Conservation (phyloP, 2,329 filamentous ascomycete species). For the Clarireedia hainanense region DNA sequence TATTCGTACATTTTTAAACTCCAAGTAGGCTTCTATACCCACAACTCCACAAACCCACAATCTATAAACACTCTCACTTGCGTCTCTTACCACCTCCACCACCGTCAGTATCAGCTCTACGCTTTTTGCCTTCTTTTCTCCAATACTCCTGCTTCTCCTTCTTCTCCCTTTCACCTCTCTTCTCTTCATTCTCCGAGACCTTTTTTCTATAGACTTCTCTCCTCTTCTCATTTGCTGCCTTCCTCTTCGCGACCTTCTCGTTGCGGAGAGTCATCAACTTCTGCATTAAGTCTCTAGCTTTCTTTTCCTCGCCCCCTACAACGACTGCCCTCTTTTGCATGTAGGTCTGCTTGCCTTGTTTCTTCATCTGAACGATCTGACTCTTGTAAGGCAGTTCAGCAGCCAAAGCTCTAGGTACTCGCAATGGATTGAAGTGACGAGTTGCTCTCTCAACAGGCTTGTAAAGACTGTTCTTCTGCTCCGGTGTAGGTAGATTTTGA, state of each 20-base stretch:
- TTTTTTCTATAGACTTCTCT: constrained; percentile 73
- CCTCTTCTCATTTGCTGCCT: constrained; percentile 81
- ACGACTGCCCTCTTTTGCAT: constrained; percentile 94
- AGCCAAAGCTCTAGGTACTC: constrained; percentile 70
- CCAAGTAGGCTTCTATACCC: neutral
- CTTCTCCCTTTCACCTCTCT: constrained; percentile 80
- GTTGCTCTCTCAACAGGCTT: constrained; percentile 56
- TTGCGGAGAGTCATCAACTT: constrained; percentile 86
- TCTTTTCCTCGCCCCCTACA: constrained; percentile 76
- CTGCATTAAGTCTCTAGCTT: constrained; percentile 81
- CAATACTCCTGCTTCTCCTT: constrained; percentile 89
- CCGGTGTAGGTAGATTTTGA: constrained; percentile 66
- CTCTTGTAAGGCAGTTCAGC: constrained; percentile 86
- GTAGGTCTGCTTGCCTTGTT: constrained; percentile 76
- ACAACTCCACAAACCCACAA: neutral
- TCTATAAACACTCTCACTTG: neutral
- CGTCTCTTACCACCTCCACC: constrained; percentile 34
- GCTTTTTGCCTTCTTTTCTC: constrained; percentile 80
- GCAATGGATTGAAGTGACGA: constrained; percentile 67
- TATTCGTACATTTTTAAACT: constrained; percentile 1
- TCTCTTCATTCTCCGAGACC: constrained; percentile 74
- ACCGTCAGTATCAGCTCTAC: constrained; percentile 47
- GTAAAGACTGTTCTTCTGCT: constrained; percentile 80
- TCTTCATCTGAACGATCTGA: constrained; percentile 75
- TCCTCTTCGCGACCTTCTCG: constrained; percentile 78